phyloP scores from a whole-genome alignment of 2,329 filamentous ascomycete species.

The Ophiocordyceps camponoti-floridani region DNA sequence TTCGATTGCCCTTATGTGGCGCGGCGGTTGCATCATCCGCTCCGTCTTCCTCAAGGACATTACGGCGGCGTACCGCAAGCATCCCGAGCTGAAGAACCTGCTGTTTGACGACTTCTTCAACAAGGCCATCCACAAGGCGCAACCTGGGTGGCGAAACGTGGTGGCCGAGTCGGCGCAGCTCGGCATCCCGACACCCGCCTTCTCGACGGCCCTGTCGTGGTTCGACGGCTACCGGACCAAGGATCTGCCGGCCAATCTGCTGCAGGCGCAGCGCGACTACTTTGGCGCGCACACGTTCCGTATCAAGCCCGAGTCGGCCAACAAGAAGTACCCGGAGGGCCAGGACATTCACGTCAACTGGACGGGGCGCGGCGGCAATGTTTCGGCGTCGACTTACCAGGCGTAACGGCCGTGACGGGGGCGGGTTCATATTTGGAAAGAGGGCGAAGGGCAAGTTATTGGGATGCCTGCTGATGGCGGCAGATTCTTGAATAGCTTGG shows the following conservation, averaged over 20 bases:
- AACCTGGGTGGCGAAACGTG: conserved; percentile 81
- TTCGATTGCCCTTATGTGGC: conserved; percentile 99
- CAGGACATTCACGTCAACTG: conserved; percentile 98
- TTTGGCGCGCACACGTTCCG: conserved; percentile 89
- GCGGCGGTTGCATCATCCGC: conserved; percentile 98
- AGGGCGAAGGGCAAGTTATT: background rate
- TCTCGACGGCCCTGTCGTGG: conserved; percentile 94
- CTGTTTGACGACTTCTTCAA: conserved; percentile 99
- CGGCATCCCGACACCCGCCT: conserved; percentile 90
- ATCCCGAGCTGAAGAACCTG: conserved; percentile 93
- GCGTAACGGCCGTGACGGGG: conserved; percentile 44
- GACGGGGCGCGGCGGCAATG: conserved; percentile 94
- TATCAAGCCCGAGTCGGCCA: conserved; percentile 67
- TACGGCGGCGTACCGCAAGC: conserved; percentile 84
- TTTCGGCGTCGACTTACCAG: conserved; percentile 94
- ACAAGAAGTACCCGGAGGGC: conserved; percentile 63
- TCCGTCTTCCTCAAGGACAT: conserved; percentile 99
- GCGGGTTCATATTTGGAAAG: background rate
- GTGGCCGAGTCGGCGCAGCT: conserved; percentile 83
- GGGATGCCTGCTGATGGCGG: background rate
- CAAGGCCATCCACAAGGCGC: conserved; percentile 93
- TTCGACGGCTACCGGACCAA: conserved; percentile 97
- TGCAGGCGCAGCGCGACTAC: conserved; percentile 99
- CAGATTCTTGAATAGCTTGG: conserved; percentile 1
- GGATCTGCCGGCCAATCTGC: conserved; percentile 91